Evolutionary conservation across 805 yeast species (phyloP).

Genomic region (Wickerhamiella siamensis): DNA sequence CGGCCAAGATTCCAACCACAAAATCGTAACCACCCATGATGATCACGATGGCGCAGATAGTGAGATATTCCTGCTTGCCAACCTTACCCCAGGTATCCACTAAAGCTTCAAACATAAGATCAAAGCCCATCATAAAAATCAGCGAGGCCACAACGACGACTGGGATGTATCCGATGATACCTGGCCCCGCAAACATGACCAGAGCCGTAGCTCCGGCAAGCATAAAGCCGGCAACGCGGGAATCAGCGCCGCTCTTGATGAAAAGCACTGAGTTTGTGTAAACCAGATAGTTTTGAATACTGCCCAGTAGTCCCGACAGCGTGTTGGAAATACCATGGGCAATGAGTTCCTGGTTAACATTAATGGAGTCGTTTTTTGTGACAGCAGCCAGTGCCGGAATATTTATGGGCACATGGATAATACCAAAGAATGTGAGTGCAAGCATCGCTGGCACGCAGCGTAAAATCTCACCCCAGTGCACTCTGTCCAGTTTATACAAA

Average conservation of each 20-base stretch:
- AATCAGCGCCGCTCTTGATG: slow-evolving; percentile 89
- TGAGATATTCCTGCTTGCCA: slow-evolving; percentile 61
- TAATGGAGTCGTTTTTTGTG: slow-evolving; percentile 59
- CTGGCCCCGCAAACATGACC: slow-evolving; percentile 81
- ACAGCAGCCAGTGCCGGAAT: slow-evolving; percentile 95
- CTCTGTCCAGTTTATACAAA: slow-evolving; percentile 51
- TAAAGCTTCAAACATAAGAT: slow-evolving; percentile 70
- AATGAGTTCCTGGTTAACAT: slow-evolving; percentile 82
- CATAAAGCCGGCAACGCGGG: slow-evolving; percentile 77
- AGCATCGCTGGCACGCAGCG: slow-evolving; percentile 81
- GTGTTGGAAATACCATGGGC: slow-evolving; percentile 92
- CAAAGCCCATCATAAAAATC: slow-evolving; percentile 82
- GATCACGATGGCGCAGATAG: slow-evolving; percentile 73
- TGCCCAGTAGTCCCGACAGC: slow-evolving; percentile 68
- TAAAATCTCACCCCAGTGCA: slow-evolving; percentile 59
- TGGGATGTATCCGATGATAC: slow-evolving; percentile 84
- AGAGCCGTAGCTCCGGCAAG: slow-evolving; percentile 67
- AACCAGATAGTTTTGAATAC: slow-evolving; percentile 87
- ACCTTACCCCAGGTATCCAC: slow-evolving; percentile 73
- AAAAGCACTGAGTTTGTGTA: slow-evolving; percentile 87
- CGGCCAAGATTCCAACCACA: slow-evolving; percentile 81
- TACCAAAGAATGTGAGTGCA: slow-evolving; percentile 90
- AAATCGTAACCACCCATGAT: slow-evolving; percentile 95
- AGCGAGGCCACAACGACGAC: slow-evolving; percentile 91
- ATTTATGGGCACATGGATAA: slow-evolving; percentile 91